A percentile compares a stretch with the other conserved stretches of the same genome.
phyloP scores from a whole-genome alignment of 2,329 filamentous ascomycete genomes.

The Colletotrichum sp. region DNA sequence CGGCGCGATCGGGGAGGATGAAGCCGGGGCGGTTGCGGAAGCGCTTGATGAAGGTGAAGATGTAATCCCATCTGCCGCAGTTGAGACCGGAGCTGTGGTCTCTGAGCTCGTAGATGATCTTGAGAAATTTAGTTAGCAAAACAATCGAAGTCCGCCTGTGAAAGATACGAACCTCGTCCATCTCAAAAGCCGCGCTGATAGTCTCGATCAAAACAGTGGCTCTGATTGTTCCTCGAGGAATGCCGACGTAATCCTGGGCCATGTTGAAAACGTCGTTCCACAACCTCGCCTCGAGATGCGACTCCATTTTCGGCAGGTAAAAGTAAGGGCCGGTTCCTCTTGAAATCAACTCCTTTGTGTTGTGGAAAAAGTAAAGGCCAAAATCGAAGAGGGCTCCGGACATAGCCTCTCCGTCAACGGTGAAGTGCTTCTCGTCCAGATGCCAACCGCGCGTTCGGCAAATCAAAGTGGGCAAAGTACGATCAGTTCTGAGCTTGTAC shows the following conservation, averaged over 20 bases:
- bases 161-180: conserved; percentile 66
- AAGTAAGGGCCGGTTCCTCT: conserved; percentile 85
- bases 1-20: conserved; percentile 82
- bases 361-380: conserved; percentile 94
- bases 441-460: conserved; percentile 90
- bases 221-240: conserved; percentile 82
- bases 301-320: conserved; percentile 91
- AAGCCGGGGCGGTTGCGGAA: conserved; percentile 88
- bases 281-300: conserved; percentile 84
- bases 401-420: conserved; percentile 85
- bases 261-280: conserved; percentile 96
- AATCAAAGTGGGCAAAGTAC: conserved; percentile 78
- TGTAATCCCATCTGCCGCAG: conserved; percentile 95
- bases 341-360: conserved; percentile 79
- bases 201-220: conserved; percentile 91
- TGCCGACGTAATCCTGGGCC: conserved; percentile 81
- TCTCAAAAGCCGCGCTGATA: conserved; percentile 89
- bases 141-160: accelerated
- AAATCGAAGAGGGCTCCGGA: conserved; percentile 88
- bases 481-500: conserved; percentile 89
- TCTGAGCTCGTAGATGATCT: conserved; percentile 90
- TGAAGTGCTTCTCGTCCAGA: conserved; percentile 91
- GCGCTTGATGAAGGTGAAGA: conserved; percentile 94
- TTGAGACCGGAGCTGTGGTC: conserved; percentile 89
- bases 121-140: background rate